phyloP scores from a whole-genome alignment of 1,284 basidiomycete species.

The Boletellus dicymbophilus region DNA sequence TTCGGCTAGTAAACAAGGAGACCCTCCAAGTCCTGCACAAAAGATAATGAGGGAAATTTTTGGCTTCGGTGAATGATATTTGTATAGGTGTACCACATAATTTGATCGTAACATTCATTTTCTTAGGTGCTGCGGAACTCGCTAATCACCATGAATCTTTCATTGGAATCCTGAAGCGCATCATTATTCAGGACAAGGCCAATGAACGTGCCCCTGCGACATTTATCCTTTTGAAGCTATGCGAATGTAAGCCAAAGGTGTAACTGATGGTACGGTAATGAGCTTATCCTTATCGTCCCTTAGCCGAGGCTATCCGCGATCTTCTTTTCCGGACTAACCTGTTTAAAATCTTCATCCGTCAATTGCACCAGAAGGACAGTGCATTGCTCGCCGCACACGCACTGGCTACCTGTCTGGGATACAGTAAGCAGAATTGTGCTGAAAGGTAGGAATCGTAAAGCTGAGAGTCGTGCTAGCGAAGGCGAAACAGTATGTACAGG shows the following conservation, averaged over 20 bases:
- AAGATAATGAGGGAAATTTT: background rate
- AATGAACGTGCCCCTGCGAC: background rate
- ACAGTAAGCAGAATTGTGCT: too few species aligned
- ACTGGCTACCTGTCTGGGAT: too few species aligned
- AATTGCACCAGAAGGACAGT: too few species aligned
- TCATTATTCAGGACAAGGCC: background rate
- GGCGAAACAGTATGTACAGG: too few species aligned
- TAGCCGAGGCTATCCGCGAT: background rate
- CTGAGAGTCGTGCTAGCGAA: too few species aligned
- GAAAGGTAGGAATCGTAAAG: too few species aligned
- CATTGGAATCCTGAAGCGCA: background rate
- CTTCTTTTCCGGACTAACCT: background rate
- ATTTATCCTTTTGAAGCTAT: background rate
- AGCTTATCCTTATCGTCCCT: background rate
- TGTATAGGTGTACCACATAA: too few species aligned
- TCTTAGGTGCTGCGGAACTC: background rate
- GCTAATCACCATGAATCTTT: background rate
- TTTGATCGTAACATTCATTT: too few species aligned
- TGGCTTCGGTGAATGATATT: background rate
- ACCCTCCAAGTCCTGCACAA: too few species aligned
- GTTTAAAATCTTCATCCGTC: too few species aligned
- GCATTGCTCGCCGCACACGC: too few species aligned
- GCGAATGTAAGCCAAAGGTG: background rate
- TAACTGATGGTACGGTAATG: background rate
- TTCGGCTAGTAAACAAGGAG: too few species aligned